These are phyloP conservation scores for Capsicum rhomboideum DNA, from an alignment of 257 asterid species.

Conservation along the genomic window DNA sequence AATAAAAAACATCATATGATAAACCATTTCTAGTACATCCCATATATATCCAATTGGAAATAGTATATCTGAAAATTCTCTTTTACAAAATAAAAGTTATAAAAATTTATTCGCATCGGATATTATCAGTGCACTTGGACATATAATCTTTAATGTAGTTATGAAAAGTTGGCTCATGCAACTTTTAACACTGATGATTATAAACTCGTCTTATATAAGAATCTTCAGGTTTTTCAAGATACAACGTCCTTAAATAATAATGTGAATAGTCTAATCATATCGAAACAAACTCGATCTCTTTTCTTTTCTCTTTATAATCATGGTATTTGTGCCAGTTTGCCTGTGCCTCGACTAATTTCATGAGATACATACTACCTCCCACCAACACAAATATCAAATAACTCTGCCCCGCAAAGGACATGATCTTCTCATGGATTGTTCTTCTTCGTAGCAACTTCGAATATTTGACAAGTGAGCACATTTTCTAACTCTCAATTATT, in stretches of 20 bases:
- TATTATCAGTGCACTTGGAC: too few relatives aligned
- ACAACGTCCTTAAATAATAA: background rate
- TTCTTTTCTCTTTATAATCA: background rate
- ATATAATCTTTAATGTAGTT: too few relatives aligned
- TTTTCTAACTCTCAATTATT: background rate
- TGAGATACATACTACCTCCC: background rate
- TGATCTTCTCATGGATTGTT: background rate
- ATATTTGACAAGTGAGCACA: background rate
- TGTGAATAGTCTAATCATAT: background rate
- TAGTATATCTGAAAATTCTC: too few relatives aligned
- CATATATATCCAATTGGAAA: too few relatives aligned
- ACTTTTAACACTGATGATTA: too few relatives aligned
- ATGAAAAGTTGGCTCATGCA: too few relatives aligned
- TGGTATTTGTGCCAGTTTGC: background rate
- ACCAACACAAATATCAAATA: background rate
- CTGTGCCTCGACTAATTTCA: background rate
- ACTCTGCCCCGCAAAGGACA: background rate
- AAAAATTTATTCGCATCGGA: too few relatives aligned
- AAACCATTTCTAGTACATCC: too few relatives aligned
- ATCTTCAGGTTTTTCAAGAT: too few relatives aligned
- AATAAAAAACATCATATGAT: too few relatives aligned
- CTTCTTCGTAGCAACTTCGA: background rate
- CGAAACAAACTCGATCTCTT: background rate
- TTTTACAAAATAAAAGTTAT: too few relatives aligned
- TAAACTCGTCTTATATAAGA: too few relatives aligned